phyloP scores from a whole-genome alignment of 345 rosid genomes.

The Eucalyptus rudis region DNA sequence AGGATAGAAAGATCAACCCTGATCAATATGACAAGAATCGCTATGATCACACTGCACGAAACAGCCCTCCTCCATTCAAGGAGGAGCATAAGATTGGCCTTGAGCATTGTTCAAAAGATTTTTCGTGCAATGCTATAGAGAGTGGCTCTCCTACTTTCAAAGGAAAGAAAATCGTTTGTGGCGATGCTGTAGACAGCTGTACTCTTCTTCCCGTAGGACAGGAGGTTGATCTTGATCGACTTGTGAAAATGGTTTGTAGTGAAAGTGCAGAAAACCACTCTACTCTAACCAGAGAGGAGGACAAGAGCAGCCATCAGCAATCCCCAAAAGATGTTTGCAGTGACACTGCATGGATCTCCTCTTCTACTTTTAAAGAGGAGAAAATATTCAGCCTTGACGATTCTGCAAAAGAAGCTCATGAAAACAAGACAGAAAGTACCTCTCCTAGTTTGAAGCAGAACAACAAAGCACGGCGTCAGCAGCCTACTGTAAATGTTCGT shows the following conservation, averaged over 20 bases:
- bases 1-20: not conserved
- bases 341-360: not conserved
- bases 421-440: not conserved
- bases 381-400: not conserved
- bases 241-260: not conserved
- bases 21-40: not conserved
- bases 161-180: not conserved
- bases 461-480: not conserved
- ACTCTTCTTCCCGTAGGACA: not conserved
- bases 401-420: not conserved
- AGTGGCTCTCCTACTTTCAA: not conserved
- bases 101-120: not conserved
- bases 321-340: not conserved
- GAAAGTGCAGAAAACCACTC: not conserved
- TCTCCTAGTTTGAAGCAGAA: not conserved
- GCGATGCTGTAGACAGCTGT: not conserved
- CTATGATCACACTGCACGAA: conserved; percentile 6
- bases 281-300: not conserved
- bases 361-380: not conserved
- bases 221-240: not conserved
- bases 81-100: not conserved
- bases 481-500: conserved; percentile 10
- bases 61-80: not conserved
- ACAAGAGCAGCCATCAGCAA: not conserved
- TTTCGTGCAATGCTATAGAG: not conserved